phyloP scores from a whole-genome alignment of 805 yeast genomes.

The Metschnikowia orientalis region DNA sequence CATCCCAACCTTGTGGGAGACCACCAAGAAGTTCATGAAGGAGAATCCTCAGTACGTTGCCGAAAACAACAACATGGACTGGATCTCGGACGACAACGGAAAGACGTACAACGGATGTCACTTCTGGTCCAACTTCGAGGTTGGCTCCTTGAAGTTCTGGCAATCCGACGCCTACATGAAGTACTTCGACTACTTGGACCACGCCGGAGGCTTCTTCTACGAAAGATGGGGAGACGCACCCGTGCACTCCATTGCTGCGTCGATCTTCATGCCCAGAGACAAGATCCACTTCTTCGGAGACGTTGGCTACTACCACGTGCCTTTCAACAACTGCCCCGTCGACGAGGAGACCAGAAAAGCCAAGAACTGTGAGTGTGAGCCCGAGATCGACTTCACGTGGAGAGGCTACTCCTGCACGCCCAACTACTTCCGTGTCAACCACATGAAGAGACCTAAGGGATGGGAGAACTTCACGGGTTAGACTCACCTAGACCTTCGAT shows the following conservation, averaged over 20 bases:
- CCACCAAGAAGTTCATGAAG: constrained; percentile 19
- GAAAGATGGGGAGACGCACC: constrained; percentile 96
- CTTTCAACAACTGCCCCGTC: constrained; percentile 77
- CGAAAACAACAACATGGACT: constrained; percentile 47
- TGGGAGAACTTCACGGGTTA: constrained; percentile 52
- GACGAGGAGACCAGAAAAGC: constrained; percentile 51
- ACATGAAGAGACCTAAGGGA: constrained; percentile 56
- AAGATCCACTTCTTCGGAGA: constrained; percentile 76
- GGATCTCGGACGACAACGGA: constrained; percentile 66
- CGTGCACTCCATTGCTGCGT: constrained; percentile 80
- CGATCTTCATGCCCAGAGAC: constrained; percentile 65
- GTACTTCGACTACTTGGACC: constrained; percentile 63
- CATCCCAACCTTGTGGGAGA: constrained; percentile 22
- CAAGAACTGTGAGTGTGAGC: constrained; percentile 70
- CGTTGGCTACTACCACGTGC: constrained; percentile 79
- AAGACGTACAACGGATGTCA: constrained; percentile 76
- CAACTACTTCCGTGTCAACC: constrained; percentile 52
- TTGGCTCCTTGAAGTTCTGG: constrained; percentile 72
- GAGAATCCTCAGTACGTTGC: constrained; percentile 16
- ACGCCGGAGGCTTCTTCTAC: constrained; percentile 73
- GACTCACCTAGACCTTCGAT: too few relatives aligned
- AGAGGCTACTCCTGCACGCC: constrained; percentile 66
- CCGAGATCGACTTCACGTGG: constrained; percentile 71
- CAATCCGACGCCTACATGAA: constrained; percentile 62
- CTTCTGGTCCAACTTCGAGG: constrained; percentile 88